Conservation (phyloP, 306 rosid genomes). For the Abrus precatorius region DNA sequence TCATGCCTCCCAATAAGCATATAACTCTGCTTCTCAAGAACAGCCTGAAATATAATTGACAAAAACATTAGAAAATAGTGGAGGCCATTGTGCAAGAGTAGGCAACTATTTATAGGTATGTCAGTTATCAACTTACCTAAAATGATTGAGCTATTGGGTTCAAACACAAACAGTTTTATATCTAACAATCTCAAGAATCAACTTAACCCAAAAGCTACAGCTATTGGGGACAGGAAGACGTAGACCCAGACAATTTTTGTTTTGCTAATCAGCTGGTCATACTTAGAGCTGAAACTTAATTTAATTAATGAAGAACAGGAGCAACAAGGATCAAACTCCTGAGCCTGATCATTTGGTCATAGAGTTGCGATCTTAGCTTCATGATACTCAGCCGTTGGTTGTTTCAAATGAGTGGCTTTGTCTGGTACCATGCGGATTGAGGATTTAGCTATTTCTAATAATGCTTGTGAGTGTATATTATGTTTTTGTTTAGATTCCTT, state of each 20-base stretch:
- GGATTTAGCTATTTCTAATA: neutral
- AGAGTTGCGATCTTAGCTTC: conserved; percentile 7
- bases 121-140: conserved; percentile 32
- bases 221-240: neutral
- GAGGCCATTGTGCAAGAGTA: conserved; percentile 32
- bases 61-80: conserved; percentile 23
- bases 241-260: neutral
- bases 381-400: conserved; percentile 24
- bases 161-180: neutral
- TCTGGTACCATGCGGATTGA: neutral
- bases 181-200: conserved; percentile 24
- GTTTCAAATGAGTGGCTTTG: conserved; percentile 34
- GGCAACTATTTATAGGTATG: conserved; percentile 15
- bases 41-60: conserved; percentile 73
- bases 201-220: conserved; percentile 4
- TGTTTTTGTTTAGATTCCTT: conserved; percentile 23
- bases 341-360: conserved; percentile 12
- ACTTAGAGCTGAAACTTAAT: conserved; percentile 32
- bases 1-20: conserved; percentile 99
- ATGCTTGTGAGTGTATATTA: neutral
- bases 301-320: conserved; percentile 23
- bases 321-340: conserved; percentile 5
- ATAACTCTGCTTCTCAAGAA: conserved; percentile 99
- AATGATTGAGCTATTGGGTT: neutral
- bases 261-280: neutral